Evolutionary conservation across 495 filamentous ascomycete genomes (phyloP), one percentile per base, ranked within the genome.

Genomic region (Rhypophila decipiens): DNA sequence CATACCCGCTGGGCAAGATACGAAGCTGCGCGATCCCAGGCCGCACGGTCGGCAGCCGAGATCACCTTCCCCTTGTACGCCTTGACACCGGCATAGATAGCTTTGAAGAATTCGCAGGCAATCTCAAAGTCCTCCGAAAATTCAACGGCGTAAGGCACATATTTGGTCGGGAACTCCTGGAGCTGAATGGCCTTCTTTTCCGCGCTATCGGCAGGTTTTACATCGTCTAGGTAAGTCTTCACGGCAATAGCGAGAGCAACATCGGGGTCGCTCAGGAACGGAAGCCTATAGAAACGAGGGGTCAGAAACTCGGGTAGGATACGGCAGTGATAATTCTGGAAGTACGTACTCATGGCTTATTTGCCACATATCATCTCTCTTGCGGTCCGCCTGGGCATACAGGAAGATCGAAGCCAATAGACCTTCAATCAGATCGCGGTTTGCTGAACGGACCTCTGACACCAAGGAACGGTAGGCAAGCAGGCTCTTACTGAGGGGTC

Each of bases 171-270:
- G 52, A 87, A 76, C 1, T 65, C 55, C 31, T 65, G 54, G 39
- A 71, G 80, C 61, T 83, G 82, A 8, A 64, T 59, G 47, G 78
- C 81, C 33, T 83, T 81, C 43, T 77, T 75, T 10, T 78, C 74
- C 10, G 78, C 70, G 4, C 78, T 76, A 21, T 84, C 81, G 9
- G 75, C 70, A 4, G 80, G 77, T 36, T 80, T 67, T 21, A 77
- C 69, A 44, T 96, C 91, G 58, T 99, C 94, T 18, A 99, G 77
- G 63, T 94, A 91, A 5, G 87, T 90, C 64, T 94, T 90, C 20
- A 93, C 86, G 3, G 89, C 89, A 57, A 97, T 93, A 15, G 88
- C 90, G 23, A 94, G 74, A 31, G 82, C 87, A 35, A 88, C 86
- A 55, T 94, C 88, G 36, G 87, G 84, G 56, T 93, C 85, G 13